Evolutionary conservation across 129 eudicot species (phyloP), one percentile per base, ranked within the genome.

Genomic region (Flaveria linearis): DNA sequence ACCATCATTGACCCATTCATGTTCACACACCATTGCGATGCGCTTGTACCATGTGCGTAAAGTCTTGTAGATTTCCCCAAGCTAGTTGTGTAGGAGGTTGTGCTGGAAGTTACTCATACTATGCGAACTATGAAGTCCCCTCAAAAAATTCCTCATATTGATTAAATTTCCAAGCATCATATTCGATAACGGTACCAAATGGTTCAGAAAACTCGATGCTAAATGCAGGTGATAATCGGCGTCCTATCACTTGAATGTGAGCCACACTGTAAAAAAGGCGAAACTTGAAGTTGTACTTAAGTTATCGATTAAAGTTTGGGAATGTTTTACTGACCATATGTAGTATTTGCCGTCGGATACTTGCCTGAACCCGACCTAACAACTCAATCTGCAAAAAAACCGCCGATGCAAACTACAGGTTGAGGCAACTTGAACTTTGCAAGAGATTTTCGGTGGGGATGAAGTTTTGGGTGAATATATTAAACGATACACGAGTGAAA

Each of bases 331-430:
- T 84, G 7, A 89, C 97, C 97, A 89, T 81, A 87, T 84, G 79
- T 89, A 92, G 63, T 83, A 92, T 26, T 87, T 65, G 43, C 68
- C 81, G 71, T 92, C 93, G 43, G 61, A 42, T 79, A 76, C 82
- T 65, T 92, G 89, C 86, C 80, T 92, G 93, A 77, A 89, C 89
- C 74, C 91, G 82, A 49, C 96, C 96, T 57, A 81, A 66, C 69
- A 92, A 76, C 84, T 92, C 96, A 62, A 92, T 62, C 83, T 85
- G 89, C 85, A 92, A 26, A 69, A 69, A 75, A 81, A 49, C 97
- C 96, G 53, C 96, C 93, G 0, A 92, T 63, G 73, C 96, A 92
- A 23, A 89, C 84, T 78, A 84, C 88, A 65, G 96, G 96, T 78
- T 89, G 86, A 20, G 93, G 93, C 28, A 92, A 84, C 89, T 81